Evolutionary conservation across 192 early-diverging fungal genomes (phyloP), one percentile per base, ranked within the genome.

Genomic region (Piromyces finnis): DNA sequence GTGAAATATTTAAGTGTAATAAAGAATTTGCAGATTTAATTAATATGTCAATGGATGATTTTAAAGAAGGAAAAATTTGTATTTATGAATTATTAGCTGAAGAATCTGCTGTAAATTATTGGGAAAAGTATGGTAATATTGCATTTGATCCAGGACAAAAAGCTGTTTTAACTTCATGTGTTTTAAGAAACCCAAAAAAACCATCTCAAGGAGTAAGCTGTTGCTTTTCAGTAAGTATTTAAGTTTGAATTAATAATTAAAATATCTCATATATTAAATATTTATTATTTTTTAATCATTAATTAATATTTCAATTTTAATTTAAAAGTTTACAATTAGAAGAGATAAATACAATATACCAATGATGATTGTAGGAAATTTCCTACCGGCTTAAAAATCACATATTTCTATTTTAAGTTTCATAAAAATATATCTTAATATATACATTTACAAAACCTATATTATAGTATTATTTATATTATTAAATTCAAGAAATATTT

Each of bases 61-160:
- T 98, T 17, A 89, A 91, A 59, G 95, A 96, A 51, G 92, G 92
- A 11, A 51, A 80, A 27, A 30, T 82, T 80, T 81, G 92, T 82
- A 90, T 91, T 84, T 92, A 90, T 79, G 87, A 93, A 84, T 81
- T 95, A 77, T 95, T 98, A 94, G 90, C 91, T 12, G 96, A 98
- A 84, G 93, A 94, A 82, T 94, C 92, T 29, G 94, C 94, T 9
- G 95, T 98, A 37, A 98, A 98, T 88, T 98, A 98, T 83, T 98
- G 95, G 95, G 95, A 97, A 88, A 98, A 97, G 88, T 98, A 98
- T 82, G 95, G 96, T 29, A 96, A 96, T 79, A 97, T 98, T 83
- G 95, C 96, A 4, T 98, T 98, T 85, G 95, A 98, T 86, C 92
- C 94, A 15, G 92, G 93, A 11, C 96, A 98, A 85, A 98, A 98